Percentiles rank a stretch among this genome's conserved stretches.
Conservation (phyloP, 805 yeast genomes). For the Groenewaldozyma salmanticensis region DNA sequence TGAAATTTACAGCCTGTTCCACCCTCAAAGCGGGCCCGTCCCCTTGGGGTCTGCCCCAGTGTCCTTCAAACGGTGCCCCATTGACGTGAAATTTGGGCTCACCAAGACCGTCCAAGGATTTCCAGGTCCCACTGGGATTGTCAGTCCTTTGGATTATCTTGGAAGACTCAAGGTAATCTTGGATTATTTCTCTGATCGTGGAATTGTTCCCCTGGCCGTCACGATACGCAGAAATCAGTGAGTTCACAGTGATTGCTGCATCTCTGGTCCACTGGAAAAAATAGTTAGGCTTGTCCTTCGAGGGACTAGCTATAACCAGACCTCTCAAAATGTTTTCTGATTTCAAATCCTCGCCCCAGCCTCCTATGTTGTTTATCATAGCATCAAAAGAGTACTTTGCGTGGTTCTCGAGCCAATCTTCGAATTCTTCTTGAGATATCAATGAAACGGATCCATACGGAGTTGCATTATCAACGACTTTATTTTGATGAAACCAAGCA, state of each 20-base stretch:
- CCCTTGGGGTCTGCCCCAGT: conserved; percentile 94
- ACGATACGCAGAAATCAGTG: conserved; percentile 47
- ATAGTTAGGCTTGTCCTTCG: conserved; percentile 61
- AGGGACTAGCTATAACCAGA: conserved; percentile 79
- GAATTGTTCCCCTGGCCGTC: conserved; percentile 29
- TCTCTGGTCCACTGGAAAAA: conserved; percentile 89
- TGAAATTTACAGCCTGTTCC: conserved; percentile 49
- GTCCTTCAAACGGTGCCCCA: conserved; percentile 47
- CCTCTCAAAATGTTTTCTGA: conserved; percentile 44
- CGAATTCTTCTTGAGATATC: conserved; percentile 32
- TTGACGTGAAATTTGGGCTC: conserved; percentile 81
- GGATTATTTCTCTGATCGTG: conserved; percentile 30
- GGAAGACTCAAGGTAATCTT: conserved; percentile 54
- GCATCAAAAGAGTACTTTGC: conserved; percentile 33
- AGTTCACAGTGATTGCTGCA: conserved; percentile 57
- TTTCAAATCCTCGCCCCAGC: conserved; percentile 22
- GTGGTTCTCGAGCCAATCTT: conserved; percentile 41
- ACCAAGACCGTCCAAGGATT: conserved; percentile 47
- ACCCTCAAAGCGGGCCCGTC: conserved; percentile 89
- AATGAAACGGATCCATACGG: conserved; percentile 13
- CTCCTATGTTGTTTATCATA: conserved; percentile 46
- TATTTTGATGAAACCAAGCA: too few relatives aligned
- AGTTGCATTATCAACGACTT: too few relatives aligned
- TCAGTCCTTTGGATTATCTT: conserved; percentile 50
- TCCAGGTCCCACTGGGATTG: conserved; percentile 59